Conservation (phyloP, 2,329 filamentous ascomycete species). For the Stagonosporopsis vannaccii region DNA sequence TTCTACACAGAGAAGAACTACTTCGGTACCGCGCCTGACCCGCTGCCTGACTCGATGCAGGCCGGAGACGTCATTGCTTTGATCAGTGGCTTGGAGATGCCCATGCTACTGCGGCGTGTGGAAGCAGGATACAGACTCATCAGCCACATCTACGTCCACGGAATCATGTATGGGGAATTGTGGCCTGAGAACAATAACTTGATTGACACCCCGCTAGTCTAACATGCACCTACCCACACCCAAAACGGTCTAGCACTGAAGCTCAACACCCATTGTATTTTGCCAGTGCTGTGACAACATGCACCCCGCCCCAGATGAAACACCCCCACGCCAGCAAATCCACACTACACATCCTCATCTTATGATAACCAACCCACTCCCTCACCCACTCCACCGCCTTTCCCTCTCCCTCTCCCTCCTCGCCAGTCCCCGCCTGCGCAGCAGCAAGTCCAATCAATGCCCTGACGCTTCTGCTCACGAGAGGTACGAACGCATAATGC, state of each 20-base stretch:
- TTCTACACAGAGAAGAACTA: too few relatives aligned
- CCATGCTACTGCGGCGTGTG: neutral
- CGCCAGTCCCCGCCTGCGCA: constrained; percentile 4
- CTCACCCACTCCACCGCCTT: constrained; percentile 17
- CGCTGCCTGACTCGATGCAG: constrained; percentile 1
- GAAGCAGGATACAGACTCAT: neutral
- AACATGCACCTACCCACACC: neutral
- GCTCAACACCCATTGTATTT: neutral
- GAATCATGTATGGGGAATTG: neutral
- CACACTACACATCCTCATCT: constrained; percentile 29
- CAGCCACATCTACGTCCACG: neutral
- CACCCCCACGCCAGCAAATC: constrained; percentile 33
- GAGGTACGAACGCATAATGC: constrained; percentile 33
- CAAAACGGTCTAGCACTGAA: neutral
- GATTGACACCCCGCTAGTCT: neutral
- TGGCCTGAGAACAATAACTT: neutral
- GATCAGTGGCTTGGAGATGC: neutral
- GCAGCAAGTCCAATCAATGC: constrained; percentile 24
- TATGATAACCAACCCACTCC: constrained; percentile 34
- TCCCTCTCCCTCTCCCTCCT: neutral
- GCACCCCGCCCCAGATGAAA: constrained; percentile 13
- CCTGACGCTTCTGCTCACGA: constrained; percentile 23
- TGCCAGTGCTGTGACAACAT: neutral
- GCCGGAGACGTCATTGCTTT: neutral
- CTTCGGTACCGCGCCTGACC: too few relatives aligned